These are phyloP conservation scores for Candida xyloterini DNA, from an alignment of 805 yeast species.

Conservation along the genomic window DNA sequence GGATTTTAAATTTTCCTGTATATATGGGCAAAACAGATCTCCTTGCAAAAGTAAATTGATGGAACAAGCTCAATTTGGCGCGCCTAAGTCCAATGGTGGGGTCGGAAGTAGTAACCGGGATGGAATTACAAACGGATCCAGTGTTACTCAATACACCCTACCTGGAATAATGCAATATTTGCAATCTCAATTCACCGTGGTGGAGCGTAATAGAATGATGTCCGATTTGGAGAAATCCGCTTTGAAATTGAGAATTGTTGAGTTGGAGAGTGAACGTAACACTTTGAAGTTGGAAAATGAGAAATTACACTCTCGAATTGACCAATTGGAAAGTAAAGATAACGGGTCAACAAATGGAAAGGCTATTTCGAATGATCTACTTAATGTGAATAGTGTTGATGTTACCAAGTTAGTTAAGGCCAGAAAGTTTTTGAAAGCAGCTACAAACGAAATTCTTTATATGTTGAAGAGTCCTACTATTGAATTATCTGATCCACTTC, in stretches of 20 bases:
- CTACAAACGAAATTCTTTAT: conserved; percentile 36
- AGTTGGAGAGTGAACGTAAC: conserved; percentile 52
- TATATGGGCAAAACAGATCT: conserved; percentile 10
- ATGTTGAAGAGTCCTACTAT: conserved; percentile 34
- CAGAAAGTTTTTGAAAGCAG: conserved; percentile 32
- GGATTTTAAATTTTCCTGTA: neutral
- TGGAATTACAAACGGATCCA: conserved; percentile 2
- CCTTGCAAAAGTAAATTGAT: conserved; percentile 2
- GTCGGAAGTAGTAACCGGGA: conserved; percentile 6
- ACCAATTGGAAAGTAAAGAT: conserved; percentile 36
- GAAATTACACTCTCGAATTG: conserved; percentile 38
- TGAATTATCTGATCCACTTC: conserved; percentile 30
- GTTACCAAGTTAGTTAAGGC: conserved; percentile 31
- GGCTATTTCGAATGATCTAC: conserved; percentile 1
- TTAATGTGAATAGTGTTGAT: conserved; percentile 26
- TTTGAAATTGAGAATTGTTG: conserved; percentile 49
- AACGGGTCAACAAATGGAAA: conserved; percentile 10
- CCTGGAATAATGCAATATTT: conserved; percentile 60
- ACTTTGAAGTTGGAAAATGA: conserved; percentile 40
- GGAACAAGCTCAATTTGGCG: conserved; percentile 22
- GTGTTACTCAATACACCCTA: conserved; percentile 37
- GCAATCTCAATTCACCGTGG: conserved; percentile 54
- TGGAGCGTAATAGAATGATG: conserved; percentile 43
- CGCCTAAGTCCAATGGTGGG: conserved; percentile 9
- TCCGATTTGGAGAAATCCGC: conserved; percentile 50